These are phyloP conservation scores for Corymbia maculata DNA, from an alignment of 345 rosid genomes.

Conservation along the genomic window DNA sequence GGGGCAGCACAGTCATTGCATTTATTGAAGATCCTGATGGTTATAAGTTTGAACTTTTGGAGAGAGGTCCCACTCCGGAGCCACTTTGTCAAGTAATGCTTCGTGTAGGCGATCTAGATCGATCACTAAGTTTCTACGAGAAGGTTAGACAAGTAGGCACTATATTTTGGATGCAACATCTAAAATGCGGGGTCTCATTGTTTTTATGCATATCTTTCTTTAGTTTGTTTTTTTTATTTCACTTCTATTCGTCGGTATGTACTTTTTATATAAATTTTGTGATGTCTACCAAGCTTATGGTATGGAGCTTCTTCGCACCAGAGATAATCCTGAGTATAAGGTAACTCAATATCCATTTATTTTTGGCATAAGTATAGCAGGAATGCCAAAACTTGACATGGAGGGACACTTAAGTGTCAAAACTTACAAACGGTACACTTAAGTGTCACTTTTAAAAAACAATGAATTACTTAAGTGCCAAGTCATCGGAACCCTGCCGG, in stretches of 20 bases:
- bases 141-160: conserved; percentile 38
- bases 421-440: too few species aligned
- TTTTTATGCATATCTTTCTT: neutral
- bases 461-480: too few species aligned
- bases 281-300: conserved; percentile 68
- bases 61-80: conserved; percentile 97
- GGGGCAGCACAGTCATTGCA: conserved; percentile 85
- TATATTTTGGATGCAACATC: neutral
- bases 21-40: conserved; percentile 98
- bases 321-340: conserved; percentile 95
- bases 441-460: too few species aligned
- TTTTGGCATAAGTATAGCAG: too few species aligned
- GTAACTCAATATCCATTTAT: conserved; percentile 17
- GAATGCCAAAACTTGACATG: too few species aligned
- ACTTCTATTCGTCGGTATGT: neutral
- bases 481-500: too few species aligned
- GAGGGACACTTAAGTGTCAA: too few species aligned
- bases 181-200: neutral
- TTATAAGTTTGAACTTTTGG: conserved; percentile 92
- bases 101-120: conserved; percentile 95
- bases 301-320: conserved; percentile 89
- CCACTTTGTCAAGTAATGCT: conserved; percentile 99
- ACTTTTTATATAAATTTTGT: neutral
- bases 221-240: neutral
- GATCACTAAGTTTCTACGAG: conserved; percentile 82